Evolutionary conservation across 2,329 filamentous ascomycete genomes (phyloP).

Genomic region (Corinectria fuckeliana): DNA sequence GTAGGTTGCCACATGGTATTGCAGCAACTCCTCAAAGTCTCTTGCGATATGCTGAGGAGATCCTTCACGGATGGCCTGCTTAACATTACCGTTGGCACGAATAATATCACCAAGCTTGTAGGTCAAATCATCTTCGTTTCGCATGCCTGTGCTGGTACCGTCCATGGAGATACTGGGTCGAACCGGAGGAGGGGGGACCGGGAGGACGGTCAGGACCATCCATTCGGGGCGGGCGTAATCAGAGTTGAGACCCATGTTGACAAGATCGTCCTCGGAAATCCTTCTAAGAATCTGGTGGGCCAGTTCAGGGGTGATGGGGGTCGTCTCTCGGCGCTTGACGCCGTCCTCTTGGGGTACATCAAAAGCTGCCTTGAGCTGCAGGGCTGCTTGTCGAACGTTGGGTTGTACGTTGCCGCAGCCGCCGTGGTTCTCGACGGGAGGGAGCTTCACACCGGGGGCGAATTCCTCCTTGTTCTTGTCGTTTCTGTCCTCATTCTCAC

Average conservation of each 20-base stretch:
- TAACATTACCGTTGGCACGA: slow-evolving; percentile 93
- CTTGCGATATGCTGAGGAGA: slow-evolving; percentile 88
- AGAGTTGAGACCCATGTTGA: slow-evolving; percentile 87
- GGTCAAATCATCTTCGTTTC: slow-evolving; percentile 98
- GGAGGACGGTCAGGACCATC: slow-evolving; percentile 96
- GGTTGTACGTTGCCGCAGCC: slow-evolving; percentile 94
- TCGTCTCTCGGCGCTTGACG: slow-evolving; percentile 76
- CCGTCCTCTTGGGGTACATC: slow-evolving; percentile 74
- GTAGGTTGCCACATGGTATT: slow-evolving; percentile 98
- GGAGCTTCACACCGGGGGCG: slow-evolving; percentile 64
- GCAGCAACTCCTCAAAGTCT: slow-evolving; percentile 90
- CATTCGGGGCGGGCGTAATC: slow-evolving; percentile 97
- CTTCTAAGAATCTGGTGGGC: slow-evolving; percentile 86
- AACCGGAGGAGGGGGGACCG: slow-evolving; percentile 93
- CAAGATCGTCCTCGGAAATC: slow-evolving; percentile 81
- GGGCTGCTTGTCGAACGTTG: slow-evolving; percentile 82
- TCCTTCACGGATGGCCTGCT: slow-evolving; percentile 88
- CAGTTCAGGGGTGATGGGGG: slow-evolving; percentile 80
- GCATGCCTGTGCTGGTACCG: slow-evolving; percentile 87
- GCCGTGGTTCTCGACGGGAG: slow-evolving; percentile 68
- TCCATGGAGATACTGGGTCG: slow-evolving; percentile 97
- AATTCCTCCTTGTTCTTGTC: slow-evolving; percentile 73
- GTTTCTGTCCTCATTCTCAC: slow-evolving; percentile 78
- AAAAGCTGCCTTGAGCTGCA: slow-evolving; percentile 79
- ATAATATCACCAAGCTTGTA: slow-evolving; percentile 99